Conservation (phyloP, 1,284 basidiomycete species). For the Cryptococcus amylolentus region DNA sequence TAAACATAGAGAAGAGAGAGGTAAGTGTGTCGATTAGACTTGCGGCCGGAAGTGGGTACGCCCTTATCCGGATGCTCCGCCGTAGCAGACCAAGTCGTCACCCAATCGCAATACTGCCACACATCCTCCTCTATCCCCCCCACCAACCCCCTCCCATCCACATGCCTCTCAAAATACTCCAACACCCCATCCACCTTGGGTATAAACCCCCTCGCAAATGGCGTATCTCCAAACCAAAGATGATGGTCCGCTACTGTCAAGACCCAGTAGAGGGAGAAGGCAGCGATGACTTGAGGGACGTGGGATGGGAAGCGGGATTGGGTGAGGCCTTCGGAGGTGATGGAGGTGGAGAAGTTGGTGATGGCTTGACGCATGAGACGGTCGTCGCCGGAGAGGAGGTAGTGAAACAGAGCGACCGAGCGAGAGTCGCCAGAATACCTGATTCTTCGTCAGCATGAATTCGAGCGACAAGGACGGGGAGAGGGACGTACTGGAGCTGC, state of each 20-base stretch:
- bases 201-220: conserved; percentile 15
- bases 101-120: conserved; percentile 37
- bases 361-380: conserved; percentile 28
- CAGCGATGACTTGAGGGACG: conserved; percentile 29
- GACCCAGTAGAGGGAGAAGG: conserved; percentile 29
- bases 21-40: conserved; percentile 26
- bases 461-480: neutral
- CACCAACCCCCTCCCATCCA: conserved; percentile 25
- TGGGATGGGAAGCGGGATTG: conserved; percentile 31
- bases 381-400: conserved; percentile 30
- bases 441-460: neutral
- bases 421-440: conserved; percentile 32
- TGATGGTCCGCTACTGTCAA: conserved; percentile 25
- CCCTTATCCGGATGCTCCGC: conserved; percentile 26
- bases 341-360: conserved; percentile 21
- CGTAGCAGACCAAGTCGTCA: conserved; percentile 19
- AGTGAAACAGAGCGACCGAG: conserved; percentile 30
- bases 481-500: conserved; percentile 23
- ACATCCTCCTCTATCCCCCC: conserved; percentile 19
- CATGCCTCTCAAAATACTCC: conserved; percentile 26
- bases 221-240: conserved; percentile 21
- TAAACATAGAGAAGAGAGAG: conserved; percentile 33
- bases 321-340: conserved; percentile 27
- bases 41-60: conserved; percentile 25
- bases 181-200: conserved; percentile 28